A percentile compares a stretch with the other conserved stretches of the same genome.
These are phyloP conservation scores for Neoboletus subvelutipes DNA, from an alignment of 768 basidiomycete species.

Conservation along the genomic window DNA sequence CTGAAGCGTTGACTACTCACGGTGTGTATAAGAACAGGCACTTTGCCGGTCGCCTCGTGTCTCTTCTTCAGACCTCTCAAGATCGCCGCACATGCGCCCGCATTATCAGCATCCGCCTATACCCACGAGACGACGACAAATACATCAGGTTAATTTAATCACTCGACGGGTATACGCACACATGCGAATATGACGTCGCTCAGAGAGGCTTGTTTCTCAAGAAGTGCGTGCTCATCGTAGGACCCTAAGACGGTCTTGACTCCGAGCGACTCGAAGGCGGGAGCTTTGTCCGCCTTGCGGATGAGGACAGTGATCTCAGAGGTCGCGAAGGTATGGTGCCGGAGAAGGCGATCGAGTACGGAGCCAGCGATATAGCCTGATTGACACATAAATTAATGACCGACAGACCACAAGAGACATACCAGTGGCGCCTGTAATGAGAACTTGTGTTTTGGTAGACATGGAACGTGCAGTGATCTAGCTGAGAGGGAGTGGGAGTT, in stretches of 20 bases:
- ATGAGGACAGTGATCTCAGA: slow-evolving; percentile 31
- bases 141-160: not conserved
- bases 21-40: slow-evolving; percentile 59
- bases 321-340: slow-evolving; percentile 19
- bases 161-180: slow-evolving; percentile 24
- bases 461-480: not conserved
- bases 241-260: slow-evolving; percentile 41
- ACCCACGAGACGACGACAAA: not conserved
- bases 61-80: slow-evolving; percentile 53
- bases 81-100: slow-evolving; percentile 43
- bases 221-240: slow-evolving; percentile 39
- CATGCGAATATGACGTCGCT: slow-evolving; percentile 46
- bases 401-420: not conserved
- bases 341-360: slow-evolving; percentile 32
- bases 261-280: slow-evolving; percentile 22
- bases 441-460: slow-evolving; percentile 20
- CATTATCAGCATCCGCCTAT: slow-evolving; percentile 50
- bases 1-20: slow-evolving; percentile 35
- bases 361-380: slow-evolving; percentile 37
- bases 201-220: slow-evolving; percentile 44
- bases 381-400: too few relatives aligned
- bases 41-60: slow-evolving; percentile 39
- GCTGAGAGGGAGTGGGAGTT: not conserved
- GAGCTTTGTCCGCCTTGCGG: slow-evolving; percentile 29
- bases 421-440: slow-evolving; percentile 25